Evolutionary conservation across 1,139 yeast genomes (phyloP), one percentile per base, ranked within the genome.

Genomic region (Magnusiomyces suaveolens): DNA sequence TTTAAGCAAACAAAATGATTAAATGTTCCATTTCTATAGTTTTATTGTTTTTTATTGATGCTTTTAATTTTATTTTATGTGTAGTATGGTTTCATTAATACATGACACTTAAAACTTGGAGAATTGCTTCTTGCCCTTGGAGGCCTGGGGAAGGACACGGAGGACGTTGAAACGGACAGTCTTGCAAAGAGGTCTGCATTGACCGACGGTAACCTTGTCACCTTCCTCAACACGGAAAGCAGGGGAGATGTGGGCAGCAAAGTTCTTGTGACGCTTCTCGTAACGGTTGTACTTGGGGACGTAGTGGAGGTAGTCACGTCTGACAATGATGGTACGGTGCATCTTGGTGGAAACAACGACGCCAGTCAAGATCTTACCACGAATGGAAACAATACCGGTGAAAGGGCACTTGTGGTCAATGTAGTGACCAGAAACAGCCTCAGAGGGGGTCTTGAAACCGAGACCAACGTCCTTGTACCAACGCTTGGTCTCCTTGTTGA

Each of bases 241-340:
- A 79, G 99, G 99, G 66, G 97, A 90, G 72, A 94, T 88, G 83
- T 92, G 99, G 72, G 97, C 98, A 76, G 99, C 95, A 66, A 94
- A 83, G 84, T 92, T 94, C 94, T 92, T 94, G 88, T 92, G 99
- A 83, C 99, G 90, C 88, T 92, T 92, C 83, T 92, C 99, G 86
- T 89, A 92, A 87, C 99, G 90, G 95, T 90, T 92, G 84, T 92
- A 92, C 87, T 94, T 92, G 78, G 97, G 96, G 77, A 92, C 86
- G 81, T 88, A 94, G 83, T 94, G 99, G 78, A 94, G 88, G 94
- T 94, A 94, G 75, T 92, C 98, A 83, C 99, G 92, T 86, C 98
- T 90, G 82, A 94, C 86, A 77, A 94, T 86, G 80, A 94, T 86
- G 73, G 99, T 94, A 84, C 99, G 94, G 95, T 92, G 98, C 98